Conservation (phyloP, 192 early-diverging fungal species). For the Backusella morwellensis region DNA sequence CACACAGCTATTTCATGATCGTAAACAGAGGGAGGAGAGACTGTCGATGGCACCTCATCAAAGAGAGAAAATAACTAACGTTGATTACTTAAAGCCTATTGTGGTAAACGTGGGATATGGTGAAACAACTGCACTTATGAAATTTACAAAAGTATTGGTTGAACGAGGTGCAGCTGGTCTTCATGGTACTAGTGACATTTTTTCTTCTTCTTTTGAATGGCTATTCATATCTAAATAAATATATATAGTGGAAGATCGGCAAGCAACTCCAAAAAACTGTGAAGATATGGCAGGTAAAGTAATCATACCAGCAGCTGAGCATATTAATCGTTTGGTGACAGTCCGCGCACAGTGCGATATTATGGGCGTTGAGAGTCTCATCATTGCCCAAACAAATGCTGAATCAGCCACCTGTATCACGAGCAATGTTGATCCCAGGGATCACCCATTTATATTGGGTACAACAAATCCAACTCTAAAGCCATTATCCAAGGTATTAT, state of each 20-base stretch:
- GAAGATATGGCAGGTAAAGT: conserved; percentile 99
- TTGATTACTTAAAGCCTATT: conserved; percentile 92
- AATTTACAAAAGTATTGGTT: conserved; percentile 95
- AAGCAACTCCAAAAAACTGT: conserved; percentile 94
- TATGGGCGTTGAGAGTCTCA: conserved; percentile 93
- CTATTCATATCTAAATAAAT: neutral
- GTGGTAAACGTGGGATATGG: conserved; percentile 97
- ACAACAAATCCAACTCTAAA: conserved; percentile 73
- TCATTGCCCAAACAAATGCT: conserved; percentile 93
- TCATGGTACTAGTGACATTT: conserved; percentile 44
- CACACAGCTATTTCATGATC: conserved; percentile 96
- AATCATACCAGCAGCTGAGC: conserved; percentile 92
- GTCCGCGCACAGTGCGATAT: conserved; percentile 96
- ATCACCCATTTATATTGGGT: conserved; percentile 95
- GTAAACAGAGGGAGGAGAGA: conserved; percentile 91
- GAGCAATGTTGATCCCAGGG: conserved; percentile 92
- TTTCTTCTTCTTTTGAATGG: neutral
- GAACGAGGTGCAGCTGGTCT: conserved; percentile 95
- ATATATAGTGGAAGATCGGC: conserved; percentile 76
- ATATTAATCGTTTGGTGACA: conserved; percentile 94
- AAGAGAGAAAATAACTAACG: conserved; percentile 61
- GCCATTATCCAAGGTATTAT: conserved; percentile 74
- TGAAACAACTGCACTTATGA: conserved; percentile 95
- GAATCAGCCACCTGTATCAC: conserved; percentile 95
- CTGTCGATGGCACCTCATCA: conserved; percentile 60